Evolutionary conservation across 805 yeast genomes (phyloP).

Genomic region (Lipomyces kockii): DNA sequence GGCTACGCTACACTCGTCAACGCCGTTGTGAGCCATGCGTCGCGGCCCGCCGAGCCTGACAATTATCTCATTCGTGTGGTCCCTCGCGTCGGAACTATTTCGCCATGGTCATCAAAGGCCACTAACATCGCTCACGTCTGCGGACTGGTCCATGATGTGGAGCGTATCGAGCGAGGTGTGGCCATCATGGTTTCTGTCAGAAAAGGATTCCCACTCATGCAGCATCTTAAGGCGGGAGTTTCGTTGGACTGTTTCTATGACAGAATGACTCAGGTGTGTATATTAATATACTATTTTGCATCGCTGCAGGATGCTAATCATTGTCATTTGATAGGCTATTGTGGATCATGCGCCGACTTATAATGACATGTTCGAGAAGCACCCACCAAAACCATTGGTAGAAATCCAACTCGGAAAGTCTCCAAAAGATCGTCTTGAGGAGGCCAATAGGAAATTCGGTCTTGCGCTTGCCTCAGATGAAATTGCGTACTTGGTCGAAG

Average conservation of each 20-base stretch:
- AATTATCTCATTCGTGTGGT: conserved; percentile 71
- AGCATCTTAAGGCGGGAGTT: conserved; percentile 58
- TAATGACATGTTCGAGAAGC: conserved; percentile 76
- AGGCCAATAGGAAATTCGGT: conserved; percentile 84
- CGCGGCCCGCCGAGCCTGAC: conserved; percentile 44
- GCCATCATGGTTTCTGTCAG: conserved; percentile 73
- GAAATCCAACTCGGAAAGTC: conserved; percentile 65
- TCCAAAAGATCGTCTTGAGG: conserved; percentile 61
- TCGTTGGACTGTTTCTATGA: conserved; percentile 78
- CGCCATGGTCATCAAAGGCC: conserved; percentile 99
- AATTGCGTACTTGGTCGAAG: conserved; percentile 80
- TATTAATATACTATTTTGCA: conserved; percentile 46
- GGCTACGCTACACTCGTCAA: conserved; percentile 51
- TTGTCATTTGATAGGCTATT: conserved; percentile 39
- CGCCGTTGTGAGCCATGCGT: conserved; percentile 42
- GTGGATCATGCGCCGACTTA: conserved; percentile 64
- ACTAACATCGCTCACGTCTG: conserved; percentile 90
- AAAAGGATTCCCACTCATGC: conserved; percentile 69
- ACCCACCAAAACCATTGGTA: conserved; percentile 81
- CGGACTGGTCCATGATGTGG: conserved; percentile 72
- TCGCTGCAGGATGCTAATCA: not conserved
- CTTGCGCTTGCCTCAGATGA: conserved; percentile 95
- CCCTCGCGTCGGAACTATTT: conserved; percentile 94
- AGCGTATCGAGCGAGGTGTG: conserved; percentile 89
- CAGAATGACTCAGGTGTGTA: conserved; percentile 83